Conservation (phyloP, 2,329 filamentous ascomycete species). For the Aspergillus fischeri region DNA sequence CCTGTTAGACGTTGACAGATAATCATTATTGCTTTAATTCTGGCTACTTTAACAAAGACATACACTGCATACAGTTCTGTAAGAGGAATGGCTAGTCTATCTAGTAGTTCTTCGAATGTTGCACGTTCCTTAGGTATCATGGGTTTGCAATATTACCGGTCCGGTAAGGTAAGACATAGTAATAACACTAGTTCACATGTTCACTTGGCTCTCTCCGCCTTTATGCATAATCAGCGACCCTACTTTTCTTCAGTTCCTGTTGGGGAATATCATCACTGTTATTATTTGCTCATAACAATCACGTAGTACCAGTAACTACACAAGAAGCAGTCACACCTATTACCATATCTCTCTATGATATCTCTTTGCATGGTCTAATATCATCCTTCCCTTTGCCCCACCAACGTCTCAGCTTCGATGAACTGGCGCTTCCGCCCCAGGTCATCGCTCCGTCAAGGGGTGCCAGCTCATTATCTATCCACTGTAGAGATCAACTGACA, state of each 20-base stretch:
- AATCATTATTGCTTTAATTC: too few relatives aligned
- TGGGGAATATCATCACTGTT: neutral
- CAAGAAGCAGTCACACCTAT: neutral
- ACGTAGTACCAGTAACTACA: neutral
- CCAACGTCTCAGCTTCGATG: slow-evolving; percentile 12
- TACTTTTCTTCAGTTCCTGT: neutral
- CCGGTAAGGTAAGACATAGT: neutral
- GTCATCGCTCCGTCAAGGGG: slow-evolving; percentile 23
- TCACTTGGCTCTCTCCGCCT: too few relatives aligned
- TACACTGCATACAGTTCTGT: neutral
- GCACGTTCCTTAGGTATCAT: too few relatives aligned
- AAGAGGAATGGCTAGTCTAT: neutral
- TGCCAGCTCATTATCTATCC: slow-evolving; percentile 19
- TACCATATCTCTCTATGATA: neutral
- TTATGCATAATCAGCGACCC: neutral
- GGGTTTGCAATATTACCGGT: too few relatives aligned
- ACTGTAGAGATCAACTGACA: neutral
- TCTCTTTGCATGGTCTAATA: neutral
- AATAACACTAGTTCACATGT: too few relatives aligned
- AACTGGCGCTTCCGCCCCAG: slow-evolving; percentile 13
- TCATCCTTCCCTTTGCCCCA: neutral
- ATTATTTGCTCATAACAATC: neutral
- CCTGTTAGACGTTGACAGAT: too few relatives aligned
- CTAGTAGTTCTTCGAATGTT: too few relatives aligned
- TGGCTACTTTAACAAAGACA: too few relatives aligned